Evolutionary conservation across 148 eudicot species (phyloP), one percentile per base, ranked within the genome.

Genomic region (Oxyria digyna): DNA sequence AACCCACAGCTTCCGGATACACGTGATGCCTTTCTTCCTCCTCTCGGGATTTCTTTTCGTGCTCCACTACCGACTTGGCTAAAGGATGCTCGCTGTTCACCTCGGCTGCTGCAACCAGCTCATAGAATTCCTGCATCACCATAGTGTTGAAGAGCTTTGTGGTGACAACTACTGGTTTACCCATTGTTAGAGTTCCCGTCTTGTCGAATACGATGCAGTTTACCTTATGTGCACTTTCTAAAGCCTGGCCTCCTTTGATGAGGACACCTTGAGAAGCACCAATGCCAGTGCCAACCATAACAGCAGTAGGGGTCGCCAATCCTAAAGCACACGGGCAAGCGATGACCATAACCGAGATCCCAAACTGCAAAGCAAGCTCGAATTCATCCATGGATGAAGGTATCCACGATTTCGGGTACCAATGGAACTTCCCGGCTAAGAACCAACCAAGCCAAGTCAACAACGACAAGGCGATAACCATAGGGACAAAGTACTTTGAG

Each of bases 301-400:
- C 97, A 66, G 99, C 99, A 15, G 99, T 95, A 13, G 97, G 99
- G 29, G 99, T 95, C 27, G 99, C 99, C 77, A 95, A 78, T 62
- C 99, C 99, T 20, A 95, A 81, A 49, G 99, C 97, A 79, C 99
- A 95, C 0, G 97, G 99, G 69, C 99, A 95, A 2, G 99, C 99
- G 62, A 95, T 91, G 68, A 95, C 99, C 99, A 95, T 88, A 27
- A 95, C 97, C 35, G 99, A 87, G 27, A 95, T 95, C 40, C 99
- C 96, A 80, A 95, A 91, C 74, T 95, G 93, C n/a, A 95, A 80
- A 29, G 99, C 99, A 69, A 95, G 93, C 78, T 95, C 82, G 64
- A 95, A 91, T 71, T 87, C 79, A 74, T 95, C 97, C 96, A 95
- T 91, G 64, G 96, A 81, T 31, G 86, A 78, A 15, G 99, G 99